Conservation (phyloP, 169 alveolate genomes). For the Amoebophrya sp. region DNA sequence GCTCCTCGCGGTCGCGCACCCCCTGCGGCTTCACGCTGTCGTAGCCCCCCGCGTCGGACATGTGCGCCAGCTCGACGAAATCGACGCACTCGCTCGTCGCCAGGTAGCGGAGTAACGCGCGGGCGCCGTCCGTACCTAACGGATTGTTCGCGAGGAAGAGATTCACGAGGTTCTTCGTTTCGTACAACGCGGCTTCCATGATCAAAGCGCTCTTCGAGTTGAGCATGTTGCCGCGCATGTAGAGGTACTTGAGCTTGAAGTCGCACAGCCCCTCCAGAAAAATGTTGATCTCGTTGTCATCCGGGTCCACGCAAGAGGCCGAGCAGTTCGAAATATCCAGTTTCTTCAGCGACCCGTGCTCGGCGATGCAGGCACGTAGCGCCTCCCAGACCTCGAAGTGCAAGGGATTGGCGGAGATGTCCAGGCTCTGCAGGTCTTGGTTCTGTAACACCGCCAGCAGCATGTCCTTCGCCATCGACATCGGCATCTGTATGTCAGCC, state of each 20-base stretch:
- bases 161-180: not conserved
- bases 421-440: not conserved
- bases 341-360: not conserved
- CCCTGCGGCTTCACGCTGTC: not conserved
- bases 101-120: not conserved
- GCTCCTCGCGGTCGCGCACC: not conserved
- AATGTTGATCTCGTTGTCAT: not conserved
- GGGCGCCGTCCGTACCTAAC: not conserved
- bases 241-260: not conserved
- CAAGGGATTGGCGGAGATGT: not conserved
- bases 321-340: not conserved
- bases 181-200: not conserved
- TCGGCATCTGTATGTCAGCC: not conserved
- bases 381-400: not conserved
- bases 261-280: not conserved
- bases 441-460: not conserved
- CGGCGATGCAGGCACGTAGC: not conserved
- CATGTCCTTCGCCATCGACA: not conserved
- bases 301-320: not conserved
- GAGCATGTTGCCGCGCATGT: not conserved
- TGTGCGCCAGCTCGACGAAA: not conserved
- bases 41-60: not conserved
- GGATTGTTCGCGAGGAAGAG: not conserved
- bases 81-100: not conserved
- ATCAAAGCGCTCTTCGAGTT: not conserved